Evolutionary conservation across 306 rosid genomes (phyloP).

Genomic region (Vigna unguiculata): DNA sequence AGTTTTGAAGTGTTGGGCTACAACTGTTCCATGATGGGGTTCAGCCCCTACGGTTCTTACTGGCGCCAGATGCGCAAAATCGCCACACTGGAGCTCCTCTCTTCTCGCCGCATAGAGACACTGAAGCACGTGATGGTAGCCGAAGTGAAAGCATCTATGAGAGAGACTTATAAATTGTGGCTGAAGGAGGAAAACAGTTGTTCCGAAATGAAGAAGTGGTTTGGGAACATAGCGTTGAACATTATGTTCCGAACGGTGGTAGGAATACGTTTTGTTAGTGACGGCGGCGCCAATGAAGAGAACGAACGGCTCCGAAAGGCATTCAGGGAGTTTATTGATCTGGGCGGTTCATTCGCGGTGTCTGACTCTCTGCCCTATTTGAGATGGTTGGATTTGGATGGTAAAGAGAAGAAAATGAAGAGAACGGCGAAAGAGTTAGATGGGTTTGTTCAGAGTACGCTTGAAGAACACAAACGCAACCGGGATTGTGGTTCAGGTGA

Average conservation of each 20-base stretch:
- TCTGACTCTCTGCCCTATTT: slow-evolving; percentile 47
- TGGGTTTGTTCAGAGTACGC: background rate
- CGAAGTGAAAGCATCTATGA: slow-evolving; percentile 33
- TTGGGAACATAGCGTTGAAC: slow-evolving; percentile 31
- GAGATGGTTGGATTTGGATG: slow-evolving; percentile 62
- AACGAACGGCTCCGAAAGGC: slow-evolving; percentile 27
- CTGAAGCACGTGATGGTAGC: slow-evolving; percentile 37
- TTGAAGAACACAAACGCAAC: slow-evolving; percentile 45
- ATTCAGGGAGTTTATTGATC: background rate
- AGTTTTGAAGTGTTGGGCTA: slow-evolving; percentile 43
- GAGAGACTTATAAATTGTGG: slow-evolving; percentile 17
- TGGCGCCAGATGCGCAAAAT: slow-evolving; percentile 60
- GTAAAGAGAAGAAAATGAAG: slow-evolving; percentile 49
- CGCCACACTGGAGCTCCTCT: slow-evolving; percentile 36
- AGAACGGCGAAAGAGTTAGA: slow-evolving; percentile 43
- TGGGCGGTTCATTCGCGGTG: slow-evolving; percentile 6
- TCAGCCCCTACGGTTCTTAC: slow-evolving; percentile 47
- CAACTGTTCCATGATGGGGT: slow-evolving; percentile 39
- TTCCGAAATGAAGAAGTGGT: slow-evolving; percentile 54
- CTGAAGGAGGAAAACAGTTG: background rate
- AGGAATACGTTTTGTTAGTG: slow-evolving; percentile 40
- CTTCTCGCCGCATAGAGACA: slow-evolving; percentile 33
- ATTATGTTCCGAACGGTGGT: slow-evolving; percentile 34
- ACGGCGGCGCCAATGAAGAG: background rate
- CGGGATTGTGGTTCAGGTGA: background rate